Base-by-base conservation (phyloP, 1,284 basidiomycete species). In the Ustilago cynodontis region DNA sequence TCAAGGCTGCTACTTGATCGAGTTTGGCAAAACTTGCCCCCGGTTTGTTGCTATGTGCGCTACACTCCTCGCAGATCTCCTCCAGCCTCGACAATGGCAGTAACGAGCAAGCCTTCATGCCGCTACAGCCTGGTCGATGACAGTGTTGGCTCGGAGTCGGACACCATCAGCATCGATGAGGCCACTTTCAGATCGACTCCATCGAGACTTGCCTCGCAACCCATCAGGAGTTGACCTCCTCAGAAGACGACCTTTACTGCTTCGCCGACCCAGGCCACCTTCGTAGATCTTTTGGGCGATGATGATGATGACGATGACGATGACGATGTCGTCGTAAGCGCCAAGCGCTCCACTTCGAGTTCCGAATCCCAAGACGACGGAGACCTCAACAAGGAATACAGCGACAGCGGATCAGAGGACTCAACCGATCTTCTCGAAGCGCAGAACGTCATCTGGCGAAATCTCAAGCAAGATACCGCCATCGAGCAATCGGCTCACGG, bases 21-120 rank as follows among this genome's bases (percentile, higher is more conserved):
- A 75, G 37, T 71, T 75, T 24, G 72, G 72, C 10, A 66, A 55
- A 35, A 22, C 26, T 18, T 63, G 63, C 35, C 22, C 24, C 67
- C 72, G 2, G 67, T 67, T 6, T 39, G 68, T 13, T 66, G 67
- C 53, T 75, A 67, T 18, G 55, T 74, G 0, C 61, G 59, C 5
- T 22, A n/a, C n/a, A n/a, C n/a, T n/a, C n/a, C 41, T 7, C n/a
- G 41, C 41, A 20, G 7, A n/a, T 1, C 41, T 43, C 8, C 20
- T 20, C 11, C 41, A 10, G 16, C 41, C n/a, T 43, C 41, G n/a
- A 11, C 41, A 20, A 10, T n/a, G n/a, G n/a, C n/a, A n/a, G 41
- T 20, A 20, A 2, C 13, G 50, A 5, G n/a, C n/a, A n/a, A n/a
- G n/a, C n/a, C n/a, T n/a, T n/a, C n/a, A n/a, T n/a, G n/a, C n/a